phyloP scores from a whole-genome alignment of 805 yeast species.

The Tetrapisispora pingtungensis region DNA sequence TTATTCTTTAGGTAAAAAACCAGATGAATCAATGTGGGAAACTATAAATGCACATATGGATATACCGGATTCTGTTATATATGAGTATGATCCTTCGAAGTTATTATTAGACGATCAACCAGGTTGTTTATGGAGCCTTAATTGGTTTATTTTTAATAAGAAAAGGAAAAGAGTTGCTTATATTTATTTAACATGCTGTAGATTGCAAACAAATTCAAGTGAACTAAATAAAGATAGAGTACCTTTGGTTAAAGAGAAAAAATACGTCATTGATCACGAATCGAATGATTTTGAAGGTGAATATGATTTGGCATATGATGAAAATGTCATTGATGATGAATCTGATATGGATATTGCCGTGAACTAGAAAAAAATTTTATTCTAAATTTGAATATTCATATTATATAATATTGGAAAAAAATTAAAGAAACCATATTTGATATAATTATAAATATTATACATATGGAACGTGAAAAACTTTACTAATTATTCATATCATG shows the following conservation, averaged over 20 bases:
- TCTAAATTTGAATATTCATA: no score
- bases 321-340: slow-evolving; percentile 30
- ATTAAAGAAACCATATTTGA: no score
- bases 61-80: slow-evolving; percentile 43
- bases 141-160: slow-evolving; percentile 89
- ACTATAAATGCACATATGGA: slow-evolving; percentile 75
- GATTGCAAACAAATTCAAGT: slow-evolving; percentile 31
- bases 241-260: slow-evolving; percentile 19
- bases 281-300: slow-evolving; percentile 35
- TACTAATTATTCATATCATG: no score
- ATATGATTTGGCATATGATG: slow-evolving; percentile 36
- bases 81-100: slow-evolving; percentile 42
- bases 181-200: slow-evolving; percentile 55
- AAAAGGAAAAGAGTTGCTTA: slow-evolving; percentile 86
- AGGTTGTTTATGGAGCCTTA: slow-evolving; percentile 39
- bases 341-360: slow-evolving; percentile 20
- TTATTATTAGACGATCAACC: slow-evolving; percentile 32
- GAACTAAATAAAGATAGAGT: slow-evolving; percentile 34
- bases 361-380: not conserved
- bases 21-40: slow-evolving; percentile 77
- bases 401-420: no score
- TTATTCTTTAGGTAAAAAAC: slow-evolving; percentile 49
- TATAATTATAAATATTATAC: no score
- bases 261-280: slow-evolving; percentile 31
- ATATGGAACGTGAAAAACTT: no score